Base-by-base conservation (phyloP, 768 basidiomycete species). In the Obba rivulosa region DNA sequence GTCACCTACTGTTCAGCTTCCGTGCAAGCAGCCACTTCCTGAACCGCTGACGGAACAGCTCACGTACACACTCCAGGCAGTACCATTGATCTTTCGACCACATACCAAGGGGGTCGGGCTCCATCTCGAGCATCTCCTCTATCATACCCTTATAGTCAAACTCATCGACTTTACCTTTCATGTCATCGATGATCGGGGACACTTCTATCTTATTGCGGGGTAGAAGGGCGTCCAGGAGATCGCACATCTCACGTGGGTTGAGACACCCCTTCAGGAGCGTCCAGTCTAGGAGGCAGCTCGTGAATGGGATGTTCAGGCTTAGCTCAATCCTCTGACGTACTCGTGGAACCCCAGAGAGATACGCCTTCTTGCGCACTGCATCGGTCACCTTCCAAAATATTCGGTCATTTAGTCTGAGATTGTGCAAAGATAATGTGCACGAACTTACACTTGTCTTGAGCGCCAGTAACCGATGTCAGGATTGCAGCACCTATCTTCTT, bases 41-140 rank as follows among this genome's bases (percentile, higher is more conserved):
- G 17, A 63, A 48, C 10, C 55, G 54, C 18, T 47, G 23, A 24
- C 36, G 41, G 48, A 55, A 44, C 21, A 63, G 46, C 17, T 45
- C 37, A 22, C 41, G 36, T 25, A 63, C 23, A 39, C 62, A 63
- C 23, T 40, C 48, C 1, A 50, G 20, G 49, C 62, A 63, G 43
- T 63, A 63, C 60, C 60, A 63, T 37, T 50, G 49, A 28, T 60
- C 53, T 34, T 52, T 53, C 8, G 53, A 46, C 62, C 62, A 63
- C 1, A 40, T 39, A 14, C 28, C 28, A 31, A 13, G 13, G 28
- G 28, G 28, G 10, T 41, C 53, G 20, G 41, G 50, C 13, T 34
- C 40, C 21, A 49, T 36, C 20, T 49, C 46, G 35, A 57, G 40
- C 44, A 51, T 34, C 14, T 45, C 41, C 41, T 28, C 24, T 17